Evolutionary conservation across 2,329 filamentous ascomycete species (phyloP).

Genomic region (Colletotrichum sp.): DNA sequence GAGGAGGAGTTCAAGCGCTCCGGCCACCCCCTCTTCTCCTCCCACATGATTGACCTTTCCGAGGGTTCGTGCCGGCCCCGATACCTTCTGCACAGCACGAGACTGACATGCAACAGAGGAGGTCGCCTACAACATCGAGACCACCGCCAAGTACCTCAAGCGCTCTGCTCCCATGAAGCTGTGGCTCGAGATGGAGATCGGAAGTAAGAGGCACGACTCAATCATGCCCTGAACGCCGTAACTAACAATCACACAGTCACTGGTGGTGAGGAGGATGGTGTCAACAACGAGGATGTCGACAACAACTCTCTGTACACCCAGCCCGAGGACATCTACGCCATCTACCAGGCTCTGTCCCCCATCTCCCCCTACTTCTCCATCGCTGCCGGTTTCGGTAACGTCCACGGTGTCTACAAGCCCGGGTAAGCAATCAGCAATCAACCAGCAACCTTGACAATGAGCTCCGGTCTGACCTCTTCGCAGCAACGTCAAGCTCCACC

Average conservation of each 20-base stretch:
- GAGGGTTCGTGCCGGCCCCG: conserved; percentile 56
- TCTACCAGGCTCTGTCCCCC: conserved; percentile 83
- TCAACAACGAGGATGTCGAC: conserved; percentile 98
- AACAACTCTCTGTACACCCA: conserved; percentile 98
- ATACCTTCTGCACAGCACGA: background rate
- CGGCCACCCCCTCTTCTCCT: conserved; percentile 91
- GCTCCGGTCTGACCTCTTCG: background rate
- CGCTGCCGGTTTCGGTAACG: conserved; percentile 97
- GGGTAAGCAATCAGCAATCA: conserved; percentile 42
- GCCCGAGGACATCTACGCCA: conserved; percentile 92
- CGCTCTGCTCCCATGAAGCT: conserved; percentile 96
- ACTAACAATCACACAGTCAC: conserved; percentile 63
- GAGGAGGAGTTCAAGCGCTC: conserved; percentile 94
- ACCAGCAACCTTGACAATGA: background rate
- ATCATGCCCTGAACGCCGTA: background rate
- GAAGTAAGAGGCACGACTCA: conserved; percentile 30
- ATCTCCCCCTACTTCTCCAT: conserved; percentile 98
- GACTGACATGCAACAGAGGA: conserved; percentile 48
- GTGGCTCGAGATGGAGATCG: conserved; percentile 94
- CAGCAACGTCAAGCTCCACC: conserved; percentile 90
- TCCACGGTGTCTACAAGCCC: conserved; percentile 99
- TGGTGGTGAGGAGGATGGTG: conserved; percentile 95
- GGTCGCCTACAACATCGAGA: conserved; percentile 89
- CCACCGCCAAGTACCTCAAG: conserved; percentile 92
- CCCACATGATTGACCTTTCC: conserved; percentile 98